Evolutionary conservation across 1,139 yeast species (phyloP), one percentile per base, ranked within the genome.

Genomic region (Zygosaccharomyces sapae): DNA sequence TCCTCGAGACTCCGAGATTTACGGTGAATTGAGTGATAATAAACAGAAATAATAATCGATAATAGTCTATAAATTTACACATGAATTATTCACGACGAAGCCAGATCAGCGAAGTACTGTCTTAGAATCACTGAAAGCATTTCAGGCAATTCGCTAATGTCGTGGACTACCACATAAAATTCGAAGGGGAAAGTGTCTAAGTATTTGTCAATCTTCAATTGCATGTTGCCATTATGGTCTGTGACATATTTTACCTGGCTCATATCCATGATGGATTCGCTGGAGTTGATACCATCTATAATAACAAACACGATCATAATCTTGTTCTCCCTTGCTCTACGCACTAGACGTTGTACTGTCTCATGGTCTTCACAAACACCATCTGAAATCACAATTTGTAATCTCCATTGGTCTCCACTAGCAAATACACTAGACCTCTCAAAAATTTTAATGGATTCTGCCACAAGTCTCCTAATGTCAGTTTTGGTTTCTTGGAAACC

Each of bases 351-450:
- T 56, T 84, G 80, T 44, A 92, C 75, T 0, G 86, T 80, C 25
- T 78, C 92, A 66, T 92, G 98, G 65, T 88, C 94, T 66, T 92
- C 98, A 67, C 97, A 90, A 42, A 92, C 88, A 69, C 98, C 98
- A 71, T 92, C 98, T 3, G 96, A 87, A 38, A 94, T 76, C 52
- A 94, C 85, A 51, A 94, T 88, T 65, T 94, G 88, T 55, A 94
- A 74, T 69, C 89, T 96, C 97, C 97, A 92, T 62, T 87, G 76
- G 55, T 87, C 96, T 27, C 76, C 68, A 54, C 75, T 75, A 5
- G 77, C 71, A 3, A 72, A 65, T 3, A 80, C 65, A 53, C 82
- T 73, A 1, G 94, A 92, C 46, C 66, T 63, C 50, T 80, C 80
- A 66, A 94, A 92, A 34, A 88, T 77, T 49, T 76, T 76, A 52